A percentile compares a stretch with the other conserved stretches of the same genome.
phyloP scores from a whole-genome alignment of 2,329 filamentous ascomycete genomes.

The Eutypella sp. region DNA sequence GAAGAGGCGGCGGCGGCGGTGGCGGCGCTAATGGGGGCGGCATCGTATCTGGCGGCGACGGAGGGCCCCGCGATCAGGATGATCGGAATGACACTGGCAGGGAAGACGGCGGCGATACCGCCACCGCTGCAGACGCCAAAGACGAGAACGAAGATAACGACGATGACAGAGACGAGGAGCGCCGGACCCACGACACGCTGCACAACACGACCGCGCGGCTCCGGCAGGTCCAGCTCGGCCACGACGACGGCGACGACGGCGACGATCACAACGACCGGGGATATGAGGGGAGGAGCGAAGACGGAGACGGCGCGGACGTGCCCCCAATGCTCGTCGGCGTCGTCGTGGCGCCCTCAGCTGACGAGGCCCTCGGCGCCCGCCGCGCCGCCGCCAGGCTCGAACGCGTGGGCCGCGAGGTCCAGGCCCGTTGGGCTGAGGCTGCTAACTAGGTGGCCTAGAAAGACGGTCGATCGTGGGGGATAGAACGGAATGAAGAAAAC shows the following conservation, averaged over 20 bases:
- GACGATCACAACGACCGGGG: background rate
- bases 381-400: conserved; percentile 50
- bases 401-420: conserved; percentile 49
- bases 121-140: background rate
- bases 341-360: conserved; percentile 45
- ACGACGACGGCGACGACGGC: conserved; percentile 4
- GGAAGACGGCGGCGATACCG: too few species aligned
- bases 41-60: too few species aligned
- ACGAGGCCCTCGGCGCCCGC: conserved; percentile 46
- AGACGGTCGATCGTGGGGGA: background rate
- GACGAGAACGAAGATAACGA: background rate
- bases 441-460: background rate
- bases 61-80: too few species aligned
- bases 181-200: background rate
- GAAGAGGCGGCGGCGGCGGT: background rate
- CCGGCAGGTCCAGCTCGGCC: background rate
- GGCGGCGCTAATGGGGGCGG: background rate
- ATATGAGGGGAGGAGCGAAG: conserved; percentile 1
- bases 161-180: background rate
- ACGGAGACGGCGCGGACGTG: conserved; percentile 20
- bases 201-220: background rate
- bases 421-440: conserved; percentile 45
- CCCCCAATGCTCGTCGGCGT: conserved; percentile 51
- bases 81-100: too few species aligned
- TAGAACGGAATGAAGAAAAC: too few species aligned